Conservation (phyloP, 495 filamentous ascomycete species). For the Penicillium argentinense region DNA sequence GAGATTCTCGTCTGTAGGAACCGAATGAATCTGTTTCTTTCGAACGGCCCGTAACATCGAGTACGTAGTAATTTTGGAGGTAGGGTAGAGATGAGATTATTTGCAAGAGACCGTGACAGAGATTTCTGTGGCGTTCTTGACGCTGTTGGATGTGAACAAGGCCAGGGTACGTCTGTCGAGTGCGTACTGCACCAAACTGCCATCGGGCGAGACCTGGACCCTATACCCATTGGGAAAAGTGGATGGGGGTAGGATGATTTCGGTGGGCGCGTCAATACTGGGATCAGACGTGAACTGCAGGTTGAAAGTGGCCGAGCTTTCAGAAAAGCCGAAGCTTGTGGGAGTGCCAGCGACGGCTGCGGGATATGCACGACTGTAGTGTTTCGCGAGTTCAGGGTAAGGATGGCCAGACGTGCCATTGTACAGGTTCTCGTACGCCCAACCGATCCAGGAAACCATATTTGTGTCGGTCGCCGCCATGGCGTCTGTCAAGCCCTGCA, state of each 20-base stretch:
- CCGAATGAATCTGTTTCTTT: too few relatives aligned
- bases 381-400: conserved; percentile 15
- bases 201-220: conserved; percentile 9
- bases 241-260: conserved; percentile 13
- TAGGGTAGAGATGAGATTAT: too few relatives aligned
- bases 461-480: conserved; percentile 17
- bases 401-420: conserved; percentile 10
- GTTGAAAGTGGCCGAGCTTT: conserved; percentile 9
- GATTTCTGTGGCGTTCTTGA: conserved; percentile 12
- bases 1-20: too few relatives aligned
- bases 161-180: conserved; percentile 14
- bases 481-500: conserved; percentile 17
- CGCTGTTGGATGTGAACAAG: conserved; percentile 10
- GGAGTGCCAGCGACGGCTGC: conserved; percentile 13
- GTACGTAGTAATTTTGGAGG: too few relatives aligned
- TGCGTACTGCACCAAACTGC: conserved; percentile 9
- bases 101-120: conserved; percentile 8
- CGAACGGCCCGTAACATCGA: too few relatives aligned
- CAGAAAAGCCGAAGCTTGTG: conserved; percentile 14
- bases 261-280: conserved; percentile 13
- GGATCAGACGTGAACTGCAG: conserved; percentile 14
- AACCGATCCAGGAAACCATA: conserved; percentile 22
- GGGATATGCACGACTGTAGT: conserved; percentile 17
- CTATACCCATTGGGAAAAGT: conserved; percentile 13
- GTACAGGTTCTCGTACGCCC: conserved; percentile 19